Conservation (phyloP, 1,284 basidiomycete species). For the Mycena sp. region DNA sequence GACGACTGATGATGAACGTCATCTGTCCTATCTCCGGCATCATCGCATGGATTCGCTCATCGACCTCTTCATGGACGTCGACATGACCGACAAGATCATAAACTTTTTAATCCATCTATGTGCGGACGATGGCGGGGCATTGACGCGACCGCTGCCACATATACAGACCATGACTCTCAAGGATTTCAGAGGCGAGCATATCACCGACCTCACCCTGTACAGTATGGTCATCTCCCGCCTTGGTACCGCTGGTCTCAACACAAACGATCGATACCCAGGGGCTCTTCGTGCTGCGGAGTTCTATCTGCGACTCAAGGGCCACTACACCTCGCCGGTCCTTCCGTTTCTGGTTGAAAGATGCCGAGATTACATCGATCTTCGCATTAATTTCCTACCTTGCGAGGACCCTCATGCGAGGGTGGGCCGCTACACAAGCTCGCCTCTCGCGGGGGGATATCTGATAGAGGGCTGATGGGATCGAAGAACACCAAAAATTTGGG, state of each 20-base stretch:
- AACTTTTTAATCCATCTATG: slow-evolving; percentile 18
- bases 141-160: slow-evolving; percentile 14
- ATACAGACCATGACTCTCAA: slow-evolving; percentile 14
- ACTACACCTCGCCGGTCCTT: slow-evolving; percentile 20
- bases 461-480: slow-evolving; percentile 15
- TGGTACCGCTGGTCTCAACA: not conserved
- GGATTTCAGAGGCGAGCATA: slow-evolving; percentile 16
- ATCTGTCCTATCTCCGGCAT: slow-evolving; percentile 14
- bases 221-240: slow-evolving; percentile 28
- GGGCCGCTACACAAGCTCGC: slow-evolving; percentile 26
- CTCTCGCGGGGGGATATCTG: slow-evolving; percentile 28
- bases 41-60: slow-evolving; percentile 16
- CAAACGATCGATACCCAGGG: slow-evolving; percentile 3
- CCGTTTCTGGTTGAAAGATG: slow-evolving; percentile 28
- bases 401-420: slow-evolving; percentile 1
- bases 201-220: slow-evolving; percentile 26
- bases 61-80: slow-evolving; percentile 23
- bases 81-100: slow-evolving; percentile 15
- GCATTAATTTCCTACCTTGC: slow-evolving; percentile 17
- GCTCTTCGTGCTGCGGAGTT: slow-evolving; percentile 13
- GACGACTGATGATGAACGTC: not conserved
- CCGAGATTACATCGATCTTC: slow-evolving; percentile 18
- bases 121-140: slow-evolving; percentile 1
- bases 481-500: no score
- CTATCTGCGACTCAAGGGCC: slow-evolving; percentile 20